phyloP scores from a whole-genome alignment of 1,284 basidiomycete species.

The Laetiporus sulphureus region DNA sequence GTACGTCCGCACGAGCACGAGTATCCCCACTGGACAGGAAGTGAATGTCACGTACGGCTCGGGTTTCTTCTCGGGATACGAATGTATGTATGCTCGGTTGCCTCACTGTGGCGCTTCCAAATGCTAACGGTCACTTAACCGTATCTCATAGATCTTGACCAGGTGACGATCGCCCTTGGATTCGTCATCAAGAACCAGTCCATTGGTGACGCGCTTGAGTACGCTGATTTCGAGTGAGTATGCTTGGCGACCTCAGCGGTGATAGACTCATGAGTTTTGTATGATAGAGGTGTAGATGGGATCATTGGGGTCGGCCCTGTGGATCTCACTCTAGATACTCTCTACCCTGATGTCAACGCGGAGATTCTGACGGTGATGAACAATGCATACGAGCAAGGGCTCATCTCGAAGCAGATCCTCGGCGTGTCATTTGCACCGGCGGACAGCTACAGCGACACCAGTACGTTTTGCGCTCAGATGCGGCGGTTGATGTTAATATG shows the following conservation, averaged over 20 bases:
- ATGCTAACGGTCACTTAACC: constrained; percentile 30
- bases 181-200: constrained; percentile 43
- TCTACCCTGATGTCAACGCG: constrained; percentile 13
- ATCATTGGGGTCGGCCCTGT: constrained; percentile 52
- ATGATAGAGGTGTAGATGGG: constrained; percentile 34
- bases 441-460: constrained; percentile 2
- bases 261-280: background rate
- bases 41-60: constrained; percentile 45
- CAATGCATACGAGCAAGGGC: constrained; percentile 32
- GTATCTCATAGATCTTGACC: constrained; percentile 40
- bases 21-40: constrained; percentile 33
- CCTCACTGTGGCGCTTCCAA: background rate
- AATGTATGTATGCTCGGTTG: constrained; percentile 22
- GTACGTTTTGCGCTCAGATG: background rate
- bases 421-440: constrained; percentile 47
- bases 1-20: constrained; percentile 35
- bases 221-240: constrained; percentile 29
- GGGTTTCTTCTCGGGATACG: constrained; percentile 42
- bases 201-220: constrained; percentile 41
- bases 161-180: constrained; percentile 34
- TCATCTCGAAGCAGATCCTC: constrained; percentile 36
- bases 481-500: background rate
- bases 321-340: constrained; percentile 37
- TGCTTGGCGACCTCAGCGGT: background rate
- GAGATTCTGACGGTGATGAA: constrained; percentile 31